Evolutionary conservation across 306 rosid genomes (phyloP).

Genomic region (Citrullus amarus): DNA sequence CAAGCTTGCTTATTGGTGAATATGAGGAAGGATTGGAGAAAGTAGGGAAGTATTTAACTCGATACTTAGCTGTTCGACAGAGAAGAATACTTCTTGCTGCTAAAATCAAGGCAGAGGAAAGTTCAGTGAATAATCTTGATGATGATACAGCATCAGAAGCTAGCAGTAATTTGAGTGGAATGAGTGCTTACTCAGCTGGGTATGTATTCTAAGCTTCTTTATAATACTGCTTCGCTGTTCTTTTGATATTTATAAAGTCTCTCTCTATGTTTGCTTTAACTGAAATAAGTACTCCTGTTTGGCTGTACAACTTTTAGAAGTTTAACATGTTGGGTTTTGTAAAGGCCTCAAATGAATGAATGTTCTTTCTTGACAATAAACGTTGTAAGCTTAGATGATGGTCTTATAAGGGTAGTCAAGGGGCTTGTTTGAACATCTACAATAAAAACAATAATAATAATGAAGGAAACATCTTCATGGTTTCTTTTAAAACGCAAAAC

Average conservation of each 20-base stretch:
- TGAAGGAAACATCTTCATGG: neutral
- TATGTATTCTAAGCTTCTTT: constrained; percentile 15
- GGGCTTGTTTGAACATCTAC: neutral
- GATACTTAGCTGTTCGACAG: constrained; percentile 88
- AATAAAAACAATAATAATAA: neutral
- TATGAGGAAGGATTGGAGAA: constrained; percentile 83
- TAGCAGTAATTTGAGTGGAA: constrained; percentile 96
- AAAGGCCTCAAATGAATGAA: neutral
- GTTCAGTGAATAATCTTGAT: constrained; percentile 49
- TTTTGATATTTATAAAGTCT: neutral
- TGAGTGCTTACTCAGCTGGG: constrained; percentile 98
- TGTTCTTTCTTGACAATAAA: neutral
- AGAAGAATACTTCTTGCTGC: constrained; percentile 89
- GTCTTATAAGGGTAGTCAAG: neutral
- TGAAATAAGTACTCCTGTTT: neutral
- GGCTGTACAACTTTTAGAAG: neutral
- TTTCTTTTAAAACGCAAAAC: neutral
- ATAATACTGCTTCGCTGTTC: neutral
- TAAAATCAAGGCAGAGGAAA: constrained; percentile 69
- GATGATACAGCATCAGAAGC: constrained; percentile 85
- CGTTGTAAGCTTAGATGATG: neutral
- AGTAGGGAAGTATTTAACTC: constrained; percentile 89
- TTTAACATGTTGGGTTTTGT: neutral
- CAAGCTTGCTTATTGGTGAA: constrained; percentile 48
- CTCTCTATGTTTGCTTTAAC: neutral